Base-by-base conservation (phyloP, 1,139 yeast species). In the Saccharomycopsis crataegensis region DNA sequence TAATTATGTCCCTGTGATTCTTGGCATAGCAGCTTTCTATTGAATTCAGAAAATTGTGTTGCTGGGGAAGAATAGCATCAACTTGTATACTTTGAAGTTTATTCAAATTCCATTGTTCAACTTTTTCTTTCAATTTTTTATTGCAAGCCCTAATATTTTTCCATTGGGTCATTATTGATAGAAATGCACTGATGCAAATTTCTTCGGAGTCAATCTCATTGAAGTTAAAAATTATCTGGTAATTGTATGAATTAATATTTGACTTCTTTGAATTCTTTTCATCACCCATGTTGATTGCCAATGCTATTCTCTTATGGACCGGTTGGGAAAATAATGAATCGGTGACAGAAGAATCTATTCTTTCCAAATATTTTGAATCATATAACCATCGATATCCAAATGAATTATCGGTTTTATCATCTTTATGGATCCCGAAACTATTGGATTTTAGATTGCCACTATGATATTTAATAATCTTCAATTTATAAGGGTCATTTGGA, bases 301-400 rank as follows among this genome's bases (percentile, higher is more conserved):
- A 43, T 6, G 58, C 58, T 17, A 56, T 46, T 32, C 51, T 45
- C 16, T 54, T 50, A 38, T 48, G 48, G 12, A 46, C 36, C 1
- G 49, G 51, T 17, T 33, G 31, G 7, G 43, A 44, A 6, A 22
- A n/a, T 6, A 43, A 12, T 14, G 33, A 14, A 28, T 50, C 53
- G 6, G 8, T 43, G 11, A 16, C 16, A 16, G 37, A 12, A 1
- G 32, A 11, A 14, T 45, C 46, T 16, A 56, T 50, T 43, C 50
- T 51, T 31, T 56, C 57, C 32, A 56, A 46, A 42, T 56, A 56
- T 33, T 49, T 54, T 8, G 55, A 49, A 22, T 42, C 44, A 32
- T 40, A 46, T 8, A 53, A 22, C 58, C 58, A 56, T 14, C 56
- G 36, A 32, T 48, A 54, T 11, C 46, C 50, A n/a, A 38, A 17